These are phyloP conservation scores for Filosporella fistucella DNA, from an alignment of 495 filamentous ascomycete genomes.

Conservation along the genomic window DNA sequence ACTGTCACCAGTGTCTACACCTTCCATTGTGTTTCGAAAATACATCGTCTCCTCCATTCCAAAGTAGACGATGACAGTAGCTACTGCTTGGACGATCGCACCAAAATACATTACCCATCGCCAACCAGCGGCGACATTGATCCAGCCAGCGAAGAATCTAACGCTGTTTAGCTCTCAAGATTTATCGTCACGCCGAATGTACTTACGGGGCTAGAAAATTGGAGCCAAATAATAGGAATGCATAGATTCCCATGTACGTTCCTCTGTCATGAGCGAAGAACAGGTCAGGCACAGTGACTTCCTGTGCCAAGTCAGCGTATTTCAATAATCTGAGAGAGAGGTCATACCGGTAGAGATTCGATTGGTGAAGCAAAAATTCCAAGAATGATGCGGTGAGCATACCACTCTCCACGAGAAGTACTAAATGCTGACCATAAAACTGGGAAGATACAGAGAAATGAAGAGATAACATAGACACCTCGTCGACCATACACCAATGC, in stretches of 20 bases:
- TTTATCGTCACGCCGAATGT: no score
- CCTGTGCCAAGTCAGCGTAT: no score
- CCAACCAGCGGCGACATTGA: neutral
- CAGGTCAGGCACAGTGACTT: no score
- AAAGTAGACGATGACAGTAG: conserved; percentile 31
- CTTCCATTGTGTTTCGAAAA: conserved; percentile 1
- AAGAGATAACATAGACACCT: neutral
- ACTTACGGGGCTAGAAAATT: conserved; percentile 52
- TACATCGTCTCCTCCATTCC: conserved; percentile 44
- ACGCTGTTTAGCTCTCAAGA: no score
- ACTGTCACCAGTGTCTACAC: neutral
- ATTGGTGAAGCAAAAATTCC: neutral
- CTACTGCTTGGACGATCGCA: conserved; percentile 28
- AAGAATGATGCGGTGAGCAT: neutral
- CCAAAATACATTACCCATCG: neutral
- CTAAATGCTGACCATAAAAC: neutral
- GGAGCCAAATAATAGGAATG: conserved; percentile 54
- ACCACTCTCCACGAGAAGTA: neutral
- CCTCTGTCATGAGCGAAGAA: conserved; percentile 66
- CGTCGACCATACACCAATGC: neutral
- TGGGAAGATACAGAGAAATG: neutral
- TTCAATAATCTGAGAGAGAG: no score
- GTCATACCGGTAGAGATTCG: neutral
- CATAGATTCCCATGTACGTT: conserved; percentile 62
- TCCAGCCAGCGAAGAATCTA: no score